Evolutionary conservation across 78 protist genomes (phyloP), one percentile per base, ranked within the genome.

Genomic region (Chrysochromulina tobinii): DNA sequence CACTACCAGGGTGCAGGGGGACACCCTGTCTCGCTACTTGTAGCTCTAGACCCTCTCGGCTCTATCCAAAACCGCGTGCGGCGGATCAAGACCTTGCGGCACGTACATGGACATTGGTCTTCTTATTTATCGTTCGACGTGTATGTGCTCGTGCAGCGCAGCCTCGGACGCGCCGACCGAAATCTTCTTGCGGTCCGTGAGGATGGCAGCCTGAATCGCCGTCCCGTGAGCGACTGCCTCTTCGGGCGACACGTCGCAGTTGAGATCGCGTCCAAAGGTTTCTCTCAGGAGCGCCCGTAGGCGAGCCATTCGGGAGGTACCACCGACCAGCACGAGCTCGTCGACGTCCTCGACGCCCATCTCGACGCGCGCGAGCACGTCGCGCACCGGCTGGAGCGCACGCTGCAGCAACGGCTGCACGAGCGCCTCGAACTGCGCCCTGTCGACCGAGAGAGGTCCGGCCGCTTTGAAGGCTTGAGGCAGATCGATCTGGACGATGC

Each of bases 191-290:
- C 59, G 58, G 61, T 79, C 87, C 64, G 61, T 54, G 25, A 98
- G 93, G 38, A 97, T 93, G 27, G 96, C 98, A 18, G 97, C 99
- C 94, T 99, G 99, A 4, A 98, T 97, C 59, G 99, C 99, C 1
- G 99, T 99, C 27, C 93, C 92, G 61, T 94, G 95, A 66, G 99
- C 99, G 0, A 98, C 99, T 64, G 99, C 99, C 94, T 98, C 99
- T 85, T 99, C 99, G 90, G 99, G 99, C 94, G 98, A 96, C 93
- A 98, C 94, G 61, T 97, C 97, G 69, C 90, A 91, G 92, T 95
- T 97, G 61, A 96, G 99, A 90, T 99, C 99, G 95, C 95, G 95
- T 90, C 96, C 92, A 96, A 99, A 98, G 89, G 93, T 96, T 85
- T 98, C 98, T 89, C 93, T 90, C 67, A 98, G 90, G 64, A 79